A percentile compares a stretch with the other conserved stretches of the same genome.
Conservation (phyloP, 75 land plant genomes). For the Sequoiadendron giganteum region DNA sequence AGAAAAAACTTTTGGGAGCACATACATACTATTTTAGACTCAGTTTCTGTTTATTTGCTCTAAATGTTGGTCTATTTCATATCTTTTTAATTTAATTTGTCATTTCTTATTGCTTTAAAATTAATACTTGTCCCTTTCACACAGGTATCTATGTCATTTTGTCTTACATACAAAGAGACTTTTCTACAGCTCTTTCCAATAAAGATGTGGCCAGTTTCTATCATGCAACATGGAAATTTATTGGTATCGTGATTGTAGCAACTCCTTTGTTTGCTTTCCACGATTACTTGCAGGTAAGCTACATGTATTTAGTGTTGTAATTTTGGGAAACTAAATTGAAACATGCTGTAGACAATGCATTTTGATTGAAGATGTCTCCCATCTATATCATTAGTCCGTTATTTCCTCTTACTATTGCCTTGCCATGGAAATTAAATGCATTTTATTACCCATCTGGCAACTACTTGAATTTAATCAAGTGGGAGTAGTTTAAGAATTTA, state of each 20-base stretch:
- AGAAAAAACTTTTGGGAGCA: not conserved
- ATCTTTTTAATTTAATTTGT: not conserved
- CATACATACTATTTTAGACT: not conserved
- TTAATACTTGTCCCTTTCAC: not conserved
- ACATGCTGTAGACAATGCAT: not conserved
- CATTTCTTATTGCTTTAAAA: not conserved
- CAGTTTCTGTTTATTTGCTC: not conserved
- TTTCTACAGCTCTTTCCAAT: constrained; percentile 43
- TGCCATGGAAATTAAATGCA: too few species aligned
- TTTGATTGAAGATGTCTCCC: not conserved
- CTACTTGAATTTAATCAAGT: too few species aligned
- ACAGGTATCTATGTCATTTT: constrained; percentile 43
- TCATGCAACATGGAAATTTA: constrained; percentile 36
- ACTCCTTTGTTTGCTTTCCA: constrained; percentile 42
- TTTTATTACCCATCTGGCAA: too few species aligned
- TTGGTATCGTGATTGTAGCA: constrained; percentile 41
- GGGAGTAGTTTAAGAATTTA: too few species aligned
- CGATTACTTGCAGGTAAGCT: constrained; percentile 37
- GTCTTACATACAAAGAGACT: constrained; percentile 49
- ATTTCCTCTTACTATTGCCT: too few species aligned
- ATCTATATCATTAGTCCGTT: not conserved
- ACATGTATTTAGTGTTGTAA: not conserved
- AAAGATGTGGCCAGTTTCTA: constrained; percentile 44
- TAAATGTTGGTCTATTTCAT: too few species aligned
- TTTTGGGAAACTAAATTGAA: not conserved